Base-by-base conservation (phyloP, 768 basidiomycete species). In the Scleroderma bovista region DNA sequence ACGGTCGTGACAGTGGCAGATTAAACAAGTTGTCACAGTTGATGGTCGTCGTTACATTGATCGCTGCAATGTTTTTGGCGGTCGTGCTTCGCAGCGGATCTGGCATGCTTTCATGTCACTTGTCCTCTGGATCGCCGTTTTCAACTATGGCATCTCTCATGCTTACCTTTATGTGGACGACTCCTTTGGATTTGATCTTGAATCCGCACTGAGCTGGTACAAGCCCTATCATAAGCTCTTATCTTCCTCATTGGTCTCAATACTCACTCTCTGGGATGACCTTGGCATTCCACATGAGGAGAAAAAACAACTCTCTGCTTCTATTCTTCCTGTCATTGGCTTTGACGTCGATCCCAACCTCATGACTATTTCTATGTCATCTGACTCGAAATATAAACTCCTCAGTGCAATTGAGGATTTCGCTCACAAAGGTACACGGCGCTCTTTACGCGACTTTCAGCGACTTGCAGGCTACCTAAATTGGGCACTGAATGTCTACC, bases 401-500 rank as follows among this genome's bases (percentile, higher is more conserved):
- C 42, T 68, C 2, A 2, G 6, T 0, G 24, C 19, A 1, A 16
- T 67, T 11, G 7, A 12, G 0, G 47, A 51, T 0, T 64, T 70
- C 41, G 51, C 32, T 0, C 22, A 46, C 1, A 49, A 46, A 11
- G 48, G 47, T 0, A 43, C 52, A 1, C 36, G 34, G 0, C 41
- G 19, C 5, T 19, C 49, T 26, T 44, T 55, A 3, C 24, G 54
- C 2, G 58, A 69, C 0, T 73, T 63, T 19, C 69, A 70, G 44
- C 34, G 36, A 0, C 47, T 74, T 2, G 64, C 62, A 0, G 74
- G 75, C 0, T 69, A 63, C 54, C 34, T 69, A 12, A 76, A 74
- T 48, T 76, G 74, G 72, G 46, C 17, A 49, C 72, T 5, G 19
- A 76, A 75, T 44, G 67, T 67, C 2, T 72, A 58, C 41, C 73